Evolutionary conservation across 108 stramenopile genomes (phyloP), one percentile per base, ranked within the genome.

Genomic region (Mayamaea pseudoterrestris): DNA sequence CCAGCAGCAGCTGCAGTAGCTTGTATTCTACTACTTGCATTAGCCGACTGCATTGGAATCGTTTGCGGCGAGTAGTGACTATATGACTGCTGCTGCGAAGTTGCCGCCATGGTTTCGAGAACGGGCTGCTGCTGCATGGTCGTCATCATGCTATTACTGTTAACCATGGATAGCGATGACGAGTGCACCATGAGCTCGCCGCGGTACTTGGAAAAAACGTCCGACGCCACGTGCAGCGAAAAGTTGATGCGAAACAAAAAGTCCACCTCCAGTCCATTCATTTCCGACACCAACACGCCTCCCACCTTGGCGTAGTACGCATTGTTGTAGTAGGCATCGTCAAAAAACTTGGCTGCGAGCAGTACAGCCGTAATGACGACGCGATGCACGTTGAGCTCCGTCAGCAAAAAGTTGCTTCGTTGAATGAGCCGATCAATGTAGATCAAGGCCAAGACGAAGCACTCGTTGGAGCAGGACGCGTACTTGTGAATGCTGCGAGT

Each of bases 301-400:
- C 96, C 81, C 16, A 97, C 91, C 60, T 94, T 95, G 23, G 95
- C 80, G 56, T 98, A 98, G 79, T 95, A 95, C 4, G 93, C 92
- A 56, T 98, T 98, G 66, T 97, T 96, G 80, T 92, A 97, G 71
- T 96, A 99, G 39, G 91, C 89, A 74, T 99, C 98, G 56, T 99
- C 98, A 47, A 96, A 96, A 53, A 97, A 98, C 63, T 99, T 99
- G 16, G 98, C 95, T 3, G 95, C 95, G 5, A 97, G 61, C 34
- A 99, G 73, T 35, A 95, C 69, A 5, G 91, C 82, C 39, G 96
- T 97, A 49, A 97, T 96, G 22, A 94, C 66, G 2, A 97, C 92
- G 8, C 96, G 87, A 48, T 99, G 98, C 12, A 97, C 95, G 55
- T 99, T 99, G 23, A 97, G 66, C 21, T 89, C 83, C 3, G 95